These are phyloP conservation scores for Colletotrichum sp. DNA, from an alignment of 2,329 filamentous ascomycete species.

Conservation along the genomic window DNA sequence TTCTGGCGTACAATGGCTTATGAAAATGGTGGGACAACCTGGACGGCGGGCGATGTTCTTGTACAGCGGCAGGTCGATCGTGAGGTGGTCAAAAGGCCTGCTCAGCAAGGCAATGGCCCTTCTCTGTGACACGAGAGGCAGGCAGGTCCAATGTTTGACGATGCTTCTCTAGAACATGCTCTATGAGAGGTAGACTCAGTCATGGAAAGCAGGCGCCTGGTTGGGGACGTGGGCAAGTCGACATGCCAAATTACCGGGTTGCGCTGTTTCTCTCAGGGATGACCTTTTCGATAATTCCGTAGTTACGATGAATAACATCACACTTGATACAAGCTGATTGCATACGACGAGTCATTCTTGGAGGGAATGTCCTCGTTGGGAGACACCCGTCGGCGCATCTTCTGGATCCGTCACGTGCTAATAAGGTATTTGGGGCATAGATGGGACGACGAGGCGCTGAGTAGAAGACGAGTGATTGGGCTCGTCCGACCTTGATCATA, in stretches of 20 bases:
- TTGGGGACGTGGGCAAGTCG: neutral
- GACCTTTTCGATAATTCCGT: neutral
- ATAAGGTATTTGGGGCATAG: neutral
- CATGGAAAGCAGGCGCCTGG: neutral
- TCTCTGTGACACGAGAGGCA: neutral
- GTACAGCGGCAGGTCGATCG: neutral
- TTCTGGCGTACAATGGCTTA: conserved; percentile 9
- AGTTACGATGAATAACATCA: neutral
- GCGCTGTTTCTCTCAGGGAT: neutral
- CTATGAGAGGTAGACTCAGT: neutral
- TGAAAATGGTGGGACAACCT: neutral
- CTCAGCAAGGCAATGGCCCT: neutral
- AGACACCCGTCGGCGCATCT: neutral
- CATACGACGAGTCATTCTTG: neutral
- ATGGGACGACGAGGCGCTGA: neutral
- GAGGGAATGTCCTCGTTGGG: neutral
- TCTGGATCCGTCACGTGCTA: neutral
- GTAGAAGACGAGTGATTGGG: neutral
- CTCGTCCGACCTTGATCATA: neutral
- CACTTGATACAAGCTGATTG: neutral
- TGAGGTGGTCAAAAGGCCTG: neutral
- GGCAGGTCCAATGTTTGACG: neutral
- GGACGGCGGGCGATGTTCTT: neutral
- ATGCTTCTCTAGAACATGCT: neutral
- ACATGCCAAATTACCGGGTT: neutral